These are phyloP conservation scores for Colletotrichum brevisporum DNA, from an alignment of 2,329 filamentous ascomycete species.

Conservation along the genomic window DNA sequence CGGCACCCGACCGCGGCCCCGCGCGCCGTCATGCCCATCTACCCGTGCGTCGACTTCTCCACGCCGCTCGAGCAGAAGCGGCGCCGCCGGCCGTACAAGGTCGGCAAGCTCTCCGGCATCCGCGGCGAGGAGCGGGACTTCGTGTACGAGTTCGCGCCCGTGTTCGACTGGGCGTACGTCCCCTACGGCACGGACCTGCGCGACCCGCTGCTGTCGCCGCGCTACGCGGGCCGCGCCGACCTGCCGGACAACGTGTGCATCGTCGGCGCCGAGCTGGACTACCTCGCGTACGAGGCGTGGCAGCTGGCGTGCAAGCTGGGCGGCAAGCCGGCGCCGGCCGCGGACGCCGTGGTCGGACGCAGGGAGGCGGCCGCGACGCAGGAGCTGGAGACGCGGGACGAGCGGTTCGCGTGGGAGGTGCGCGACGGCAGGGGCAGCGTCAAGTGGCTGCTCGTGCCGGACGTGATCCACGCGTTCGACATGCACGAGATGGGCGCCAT, in stretches of 20 bases:
- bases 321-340: constrained; percentile 33
- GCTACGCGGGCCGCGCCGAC: constrained; percentile 47
- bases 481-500: constrained; percentile 46
- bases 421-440: constrained; percentile 47
- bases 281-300: constrained; percentile 45
- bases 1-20: constrained; percentile 42
- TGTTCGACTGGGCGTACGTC: constrained; percentile 54
- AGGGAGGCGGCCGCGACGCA: constrained; percentile 33
- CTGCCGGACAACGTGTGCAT: constrained; percentile 54
- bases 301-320: constrained; percentile 42
- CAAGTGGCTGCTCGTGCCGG: constrained; percentile 59
- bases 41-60: constrained; percentile 55
- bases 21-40: constrained; percentile 57
- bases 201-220: constrained; percentile 52
- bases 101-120: constrained; percentile 37
- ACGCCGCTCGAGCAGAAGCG: constrained; percentile 45
- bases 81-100: constrained; percentile 46
- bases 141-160: constrained; percentile 42
- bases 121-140: constrained; percentile 41
- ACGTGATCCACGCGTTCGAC: constrained; percentile 58
- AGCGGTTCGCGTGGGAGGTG: constrained; percentile 54
- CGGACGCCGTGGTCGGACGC: constrained; percentile 30
- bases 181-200: constrained; percentile 47
- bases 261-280: constrained; percentile 55
- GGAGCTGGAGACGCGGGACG: constrained; percentile 48